Evolutionary conservation across 2,329 filamentous ascomycete species (phyloP).

Genomic region (Paracamarosporium sp.): DNA sequence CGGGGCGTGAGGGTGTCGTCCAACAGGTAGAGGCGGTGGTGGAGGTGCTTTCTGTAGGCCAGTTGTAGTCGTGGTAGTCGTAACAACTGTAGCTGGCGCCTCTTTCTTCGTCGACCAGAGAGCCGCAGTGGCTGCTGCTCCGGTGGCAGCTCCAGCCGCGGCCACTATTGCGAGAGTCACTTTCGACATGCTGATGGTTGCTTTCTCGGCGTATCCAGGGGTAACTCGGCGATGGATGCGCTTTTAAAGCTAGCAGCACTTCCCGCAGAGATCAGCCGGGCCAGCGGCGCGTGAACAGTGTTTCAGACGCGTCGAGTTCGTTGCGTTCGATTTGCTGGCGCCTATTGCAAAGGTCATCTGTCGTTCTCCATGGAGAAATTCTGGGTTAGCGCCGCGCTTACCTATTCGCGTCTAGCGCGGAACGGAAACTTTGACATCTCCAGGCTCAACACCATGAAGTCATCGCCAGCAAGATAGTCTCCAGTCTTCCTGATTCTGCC

Average conservation of each 20-base stretch:
- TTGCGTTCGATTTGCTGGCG: constrained; percentile 36
- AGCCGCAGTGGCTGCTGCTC: constrained; percentile 57
- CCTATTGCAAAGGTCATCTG: constrained; percentile 37
- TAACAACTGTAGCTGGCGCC: constrained; percentile 32
- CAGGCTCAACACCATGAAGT: constrained; percentile 15
- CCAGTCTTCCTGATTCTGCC: no score
- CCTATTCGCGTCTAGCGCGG: constrained; percentile 19
- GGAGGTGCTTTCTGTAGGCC: constrained; percentile 32
- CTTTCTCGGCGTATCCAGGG: background rate
- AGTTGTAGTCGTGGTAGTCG: constrained; percentile 44
- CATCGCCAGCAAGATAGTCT: constrained; percentile 6
- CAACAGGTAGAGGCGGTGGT: constrained; percentile 30
- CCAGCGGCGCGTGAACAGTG: constrained; percentile 41
- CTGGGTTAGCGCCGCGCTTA: constrained; percentile 16
- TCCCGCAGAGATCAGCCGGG: constrained; percentile 30
- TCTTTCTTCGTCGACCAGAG: constrained; percentile 49
- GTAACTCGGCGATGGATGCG: background rate
- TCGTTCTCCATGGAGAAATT: constrained; percentile 25
- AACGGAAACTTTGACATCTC: constrained; percentile 10
- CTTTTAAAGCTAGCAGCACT: constrained; percentile 23
- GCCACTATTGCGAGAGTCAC: constrained; percentile 58
- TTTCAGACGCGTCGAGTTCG: constrained; percentile 45
- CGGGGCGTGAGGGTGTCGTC: background rate
- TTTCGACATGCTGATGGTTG: constrained; percentile 55
- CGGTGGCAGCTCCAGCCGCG: constrained; percentile 55